Conservation (phyloP, 2,329 filamentous ascomycete genomes). For the Cephalotrichum gorgonifer region DNA sequence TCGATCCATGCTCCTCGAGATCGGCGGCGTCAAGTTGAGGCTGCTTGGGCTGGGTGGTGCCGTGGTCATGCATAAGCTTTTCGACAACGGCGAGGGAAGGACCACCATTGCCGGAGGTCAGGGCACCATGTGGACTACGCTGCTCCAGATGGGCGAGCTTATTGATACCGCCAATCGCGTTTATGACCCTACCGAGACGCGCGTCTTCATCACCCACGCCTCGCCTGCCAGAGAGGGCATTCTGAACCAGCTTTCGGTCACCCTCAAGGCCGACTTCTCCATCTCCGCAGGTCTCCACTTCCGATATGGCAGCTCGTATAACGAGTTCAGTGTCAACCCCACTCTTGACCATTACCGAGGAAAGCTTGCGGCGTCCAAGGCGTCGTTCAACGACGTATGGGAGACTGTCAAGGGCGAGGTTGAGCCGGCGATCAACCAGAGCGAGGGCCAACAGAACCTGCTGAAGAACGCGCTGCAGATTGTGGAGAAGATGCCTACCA, state of each 20-base stretch:
- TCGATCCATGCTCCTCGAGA: conserved; percentile 85
- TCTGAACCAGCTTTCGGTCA: conserved; percentile 93
- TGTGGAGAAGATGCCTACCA: conserved; percentile 95
- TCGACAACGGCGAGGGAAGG: conserved; percentile 94
- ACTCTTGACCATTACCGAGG: conserved; percentile 96
- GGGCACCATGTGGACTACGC: conserved; percentile 98
- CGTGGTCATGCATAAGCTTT: conserved; percentile 99
- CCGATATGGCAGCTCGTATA: conserved; percentile 97
- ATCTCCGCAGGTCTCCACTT: conserved; percentile 96
- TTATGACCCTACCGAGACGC: conserved; percentile 95
- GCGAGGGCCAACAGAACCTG: conserved; percentile 86
- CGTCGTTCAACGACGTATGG: conserved; percentile 98
- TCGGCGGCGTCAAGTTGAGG: conserved; percentile 91
- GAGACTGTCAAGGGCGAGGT: conserved; percentile 96
- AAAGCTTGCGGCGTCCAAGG: conserved; percentile 94
- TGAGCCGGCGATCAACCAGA: conserved; percentile 85
- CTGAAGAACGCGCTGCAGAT: conserved; percentile 85
- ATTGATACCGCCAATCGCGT: conserved; percentile 97
- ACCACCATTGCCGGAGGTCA: conserved; percentile 97
- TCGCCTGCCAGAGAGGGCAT: conserved; percentile 94
- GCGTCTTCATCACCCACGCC: conserved; percentile 92
- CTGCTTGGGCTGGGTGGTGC: conserved; percentile 88
- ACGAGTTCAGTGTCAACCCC: conserved; percentile 98
- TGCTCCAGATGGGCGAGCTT: conserved; percentile 95
- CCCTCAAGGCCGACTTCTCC: conserved; percentile 95